These are phyloP conservation scores for Quercus alba DNA, from an alignment of 306 rosid genomes.

Conservation along the genomic window DNA sequence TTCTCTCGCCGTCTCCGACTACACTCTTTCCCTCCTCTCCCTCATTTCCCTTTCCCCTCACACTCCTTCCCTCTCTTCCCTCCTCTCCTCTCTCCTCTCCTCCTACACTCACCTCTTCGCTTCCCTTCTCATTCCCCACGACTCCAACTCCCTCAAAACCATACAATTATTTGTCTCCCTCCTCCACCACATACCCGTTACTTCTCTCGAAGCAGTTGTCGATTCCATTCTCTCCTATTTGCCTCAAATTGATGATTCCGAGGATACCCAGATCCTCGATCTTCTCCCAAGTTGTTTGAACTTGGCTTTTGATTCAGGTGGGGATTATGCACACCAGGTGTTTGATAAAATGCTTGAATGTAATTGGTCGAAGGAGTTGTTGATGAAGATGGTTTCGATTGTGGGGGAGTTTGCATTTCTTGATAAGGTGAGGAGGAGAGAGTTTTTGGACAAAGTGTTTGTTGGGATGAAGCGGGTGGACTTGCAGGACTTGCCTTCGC, in stretches of 20 bases:
- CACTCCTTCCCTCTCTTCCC: slow-evolving; percentile 26
- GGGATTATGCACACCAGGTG: neutral
- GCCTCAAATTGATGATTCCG: slow-evolving; percentile 23
- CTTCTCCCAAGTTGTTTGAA: slow-evolving; percentile 29
- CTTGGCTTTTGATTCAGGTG: neutral
- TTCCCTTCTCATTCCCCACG: slow-evolving; percentile 28
- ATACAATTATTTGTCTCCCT: slow-evolving; percentile 28
- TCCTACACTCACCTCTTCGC: slow-evolving; percentile 30
- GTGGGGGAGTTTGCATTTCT: slow-evolving; percentile 26
- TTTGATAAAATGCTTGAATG: slow-evolving; percentile 25
- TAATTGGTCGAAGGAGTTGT: slow-evolving; percentile 34
- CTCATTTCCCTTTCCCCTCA: slow-evolving; percentile 36
- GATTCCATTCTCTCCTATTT: slow-evolving; percentile 22
- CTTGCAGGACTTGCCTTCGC: slow-evolving; percentile 44
- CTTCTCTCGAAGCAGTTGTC: slow-evolving; percentile 2
- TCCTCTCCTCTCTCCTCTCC: slow-evolving; percentile 32
- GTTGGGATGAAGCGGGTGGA: slow-evolving; percentile 26
- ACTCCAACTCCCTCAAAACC: slow-evolving; percentile 35
- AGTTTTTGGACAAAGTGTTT: slow-evolving; percentile 34
- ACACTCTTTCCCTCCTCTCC: slow-evolving; percentile 33
- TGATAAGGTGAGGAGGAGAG: slow-evolving; percentile 24
- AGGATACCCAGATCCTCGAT: slow-evolving; percentile 35
- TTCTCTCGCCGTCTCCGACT: slow-evolving; percentile 31
- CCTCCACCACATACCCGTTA: slow-evolving; percentile 6
- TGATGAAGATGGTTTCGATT: slow-evolving; percentile 35